Conservation (phyloP, 495 filamentous ascomycete genomes). For the Penicillium argentinense region DNA sequence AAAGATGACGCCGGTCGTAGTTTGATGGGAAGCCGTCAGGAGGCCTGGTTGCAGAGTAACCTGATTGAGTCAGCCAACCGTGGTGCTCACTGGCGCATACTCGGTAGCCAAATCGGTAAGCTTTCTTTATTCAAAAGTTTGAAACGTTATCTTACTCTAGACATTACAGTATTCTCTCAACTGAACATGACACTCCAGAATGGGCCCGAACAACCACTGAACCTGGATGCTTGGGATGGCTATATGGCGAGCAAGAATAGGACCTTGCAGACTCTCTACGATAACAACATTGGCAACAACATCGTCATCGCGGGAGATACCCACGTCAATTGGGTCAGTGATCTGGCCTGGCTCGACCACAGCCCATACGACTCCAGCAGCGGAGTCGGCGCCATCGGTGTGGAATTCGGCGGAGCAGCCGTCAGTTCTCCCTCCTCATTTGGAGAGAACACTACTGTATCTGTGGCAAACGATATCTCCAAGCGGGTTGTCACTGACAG, state of each 20-base stretch:
- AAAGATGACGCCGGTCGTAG: no score
- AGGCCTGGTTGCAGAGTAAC: no score
- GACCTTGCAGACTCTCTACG: no score
- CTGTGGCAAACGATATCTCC: no score
- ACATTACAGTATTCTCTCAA: slow-evolving; percentile 8
- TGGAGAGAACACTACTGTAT: no score
- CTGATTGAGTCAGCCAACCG: no score
- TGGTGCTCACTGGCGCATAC: slow-evolving; percentile 7
- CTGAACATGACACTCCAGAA: slow-evolving; percentile 6
- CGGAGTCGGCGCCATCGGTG: slow-evolving; percentile 60
- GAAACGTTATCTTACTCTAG: slow-evolving; percentile 5
- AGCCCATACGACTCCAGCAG: slow-evolving; percentile 55
- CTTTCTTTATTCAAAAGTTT: slow-evolving; percentile 1
- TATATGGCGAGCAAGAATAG: slow-evolving; percentile 64
- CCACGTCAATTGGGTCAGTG: slow-evolving; percentile 59
- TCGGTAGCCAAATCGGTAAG: slow-evolving; percentile 8
- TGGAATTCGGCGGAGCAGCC: slow-evolving; percentile 71
- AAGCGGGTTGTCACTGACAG: no score
- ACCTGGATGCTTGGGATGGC: slow-evolving; percentile 46
- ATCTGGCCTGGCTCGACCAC: slow-evolving; percentile 62
- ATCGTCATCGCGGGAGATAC: no score
- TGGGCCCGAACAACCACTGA: slow-evolving; percentile 7
- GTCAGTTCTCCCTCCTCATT: no score
- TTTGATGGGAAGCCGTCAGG: no score
- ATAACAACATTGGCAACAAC: no score